These are phyloP conservation scores for Syncephalastrum monosporum DNA, from an alignment of 371 early-diverging fungal species.

Conservation along the genomic window DNA sequence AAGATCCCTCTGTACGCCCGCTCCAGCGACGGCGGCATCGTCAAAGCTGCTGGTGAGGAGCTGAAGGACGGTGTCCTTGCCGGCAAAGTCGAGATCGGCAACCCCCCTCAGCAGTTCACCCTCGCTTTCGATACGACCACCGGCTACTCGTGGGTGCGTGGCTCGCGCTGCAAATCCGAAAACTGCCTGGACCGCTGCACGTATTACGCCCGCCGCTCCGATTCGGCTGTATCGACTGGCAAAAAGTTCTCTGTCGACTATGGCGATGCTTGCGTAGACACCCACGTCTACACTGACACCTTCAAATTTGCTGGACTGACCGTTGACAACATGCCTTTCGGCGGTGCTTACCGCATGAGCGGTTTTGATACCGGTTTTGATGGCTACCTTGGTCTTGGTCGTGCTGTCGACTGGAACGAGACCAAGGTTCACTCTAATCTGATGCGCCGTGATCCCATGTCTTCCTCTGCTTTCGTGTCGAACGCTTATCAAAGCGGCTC, in stretches of 20 bases:
- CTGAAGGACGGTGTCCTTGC: conserved; percentile 49
- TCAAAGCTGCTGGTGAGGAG: conserved; percentile 41
- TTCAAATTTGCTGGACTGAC: conserved; percentile 29
- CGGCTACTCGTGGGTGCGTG: conserved; percentile 54
- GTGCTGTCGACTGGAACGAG: conserved; percentile 34
- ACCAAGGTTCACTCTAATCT: conserved; percentile 17
- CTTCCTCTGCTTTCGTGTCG: conserved; percentile 36
- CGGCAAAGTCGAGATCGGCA: conserved; percentile 46
- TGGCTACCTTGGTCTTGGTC: conserved; percentile 51
- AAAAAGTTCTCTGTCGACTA: conserved; percentile 39
- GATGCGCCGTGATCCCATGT: conserved; percentile 27
- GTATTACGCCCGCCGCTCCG: conserved; percentile 37
- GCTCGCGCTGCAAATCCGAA: conserved; percentile 44
- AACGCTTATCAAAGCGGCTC: conserved; percentile 38
- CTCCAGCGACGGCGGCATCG: conserved; percentile 25
- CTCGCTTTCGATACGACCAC: conserved; percentile 51
- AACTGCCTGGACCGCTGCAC: conserved; percentile 45
- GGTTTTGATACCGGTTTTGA: conserved; percentile 42
- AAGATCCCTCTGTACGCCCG: conserved; percentile 46
- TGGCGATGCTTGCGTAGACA: conserved; percentile 34
- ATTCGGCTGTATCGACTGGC: conserved; percentile 23
- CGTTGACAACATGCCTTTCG: conserved; percentile 42
- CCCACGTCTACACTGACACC: conserved; percentile 35
- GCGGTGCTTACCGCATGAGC: conserved; percentile 47
- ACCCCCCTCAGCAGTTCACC: conserved; percentile 46